Evolutionary conservation across 495 filamentous ascomycete genomes (phyloP).

Genomic region (Clavariopsis aquatica): DNA sequence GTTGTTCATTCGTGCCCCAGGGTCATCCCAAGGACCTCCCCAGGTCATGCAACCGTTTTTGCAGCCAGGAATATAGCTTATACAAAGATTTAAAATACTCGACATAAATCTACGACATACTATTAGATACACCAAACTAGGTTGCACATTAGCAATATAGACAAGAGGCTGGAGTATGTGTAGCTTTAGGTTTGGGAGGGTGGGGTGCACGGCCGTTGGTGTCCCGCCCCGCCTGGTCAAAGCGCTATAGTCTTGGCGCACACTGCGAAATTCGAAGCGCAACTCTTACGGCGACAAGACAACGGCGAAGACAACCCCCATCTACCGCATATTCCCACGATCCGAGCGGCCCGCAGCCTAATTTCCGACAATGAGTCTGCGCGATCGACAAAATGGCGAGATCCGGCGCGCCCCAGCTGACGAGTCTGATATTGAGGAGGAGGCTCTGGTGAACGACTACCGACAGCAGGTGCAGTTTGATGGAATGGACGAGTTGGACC

Average conservation of each 20-base stretch:
- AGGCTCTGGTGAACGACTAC: constrained; percentile 91
- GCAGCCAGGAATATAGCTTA: too few species aligned
- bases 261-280: constrained; percentile 3
- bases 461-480: constrained; percentile 91
- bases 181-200: too few species aligned
- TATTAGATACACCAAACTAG: too few species aligned
- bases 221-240: too few species aligned
- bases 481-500: constrained; percentile 75
- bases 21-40: too few species aligned
- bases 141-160: too few species aligned
- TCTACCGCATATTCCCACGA: neutral
- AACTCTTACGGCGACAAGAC: neutral
- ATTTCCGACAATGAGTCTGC: constrained; percentile 30
- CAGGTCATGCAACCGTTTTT: too few species aligned
- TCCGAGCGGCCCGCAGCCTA: neutral
- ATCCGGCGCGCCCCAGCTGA: constrained; percentile 52
- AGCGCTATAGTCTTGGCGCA: neutral
- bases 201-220: too few species aligned
- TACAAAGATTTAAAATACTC: too few species aligned
- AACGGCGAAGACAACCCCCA: neutral
- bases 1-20: too few species aligned
- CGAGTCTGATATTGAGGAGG: constrained; percentile 91
- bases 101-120: too few species aligned
- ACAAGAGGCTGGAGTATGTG: too few species aligned
- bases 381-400: constrained; percentile 26